Conservation (phyloP, 306 rosid species). For the Cucurbita ficifolia region DNA sequence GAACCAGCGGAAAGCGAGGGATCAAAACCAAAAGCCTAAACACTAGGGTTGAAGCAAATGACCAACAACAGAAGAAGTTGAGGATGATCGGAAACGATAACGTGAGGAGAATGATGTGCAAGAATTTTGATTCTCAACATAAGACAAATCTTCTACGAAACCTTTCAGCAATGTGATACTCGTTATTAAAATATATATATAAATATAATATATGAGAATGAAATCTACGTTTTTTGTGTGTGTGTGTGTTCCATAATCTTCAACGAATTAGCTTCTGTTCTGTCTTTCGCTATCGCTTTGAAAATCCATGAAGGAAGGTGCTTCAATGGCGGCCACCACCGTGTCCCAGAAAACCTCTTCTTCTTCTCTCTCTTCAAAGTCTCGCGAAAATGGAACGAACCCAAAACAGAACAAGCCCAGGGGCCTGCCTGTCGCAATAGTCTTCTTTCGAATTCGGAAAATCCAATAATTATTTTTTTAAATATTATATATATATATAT, state of each 20-base stretch:
- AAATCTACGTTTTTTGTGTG: slow-evolving; percentile 11
- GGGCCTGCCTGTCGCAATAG: not conserved
- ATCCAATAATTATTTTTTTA: too few relatives aligned
- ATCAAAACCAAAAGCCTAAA: slow-evolving; percentile 13
- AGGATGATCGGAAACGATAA: slow-evolving; percentile 21
- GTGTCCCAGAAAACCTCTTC: slow-evolving; percentile 12
- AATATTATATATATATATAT: too few relatives aligned
- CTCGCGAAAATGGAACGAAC: not conserved
- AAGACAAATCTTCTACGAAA: slow-evolving; percentile 38
- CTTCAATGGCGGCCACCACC: slow-evolving; percentile 53
- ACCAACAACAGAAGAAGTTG: not conserved
- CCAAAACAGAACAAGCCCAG: not conserved
- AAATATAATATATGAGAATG: not conserved
- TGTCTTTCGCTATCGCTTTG: not conserved
- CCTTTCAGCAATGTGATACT: slow-evolving; percentile 16
- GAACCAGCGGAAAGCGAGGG: not conserved
- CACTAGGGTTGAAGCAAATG: slow-evolving; percentile 1
- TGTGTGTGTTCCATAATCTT: slow-evolving; percentile 9
- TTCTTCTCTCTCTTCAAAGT: not conserved
- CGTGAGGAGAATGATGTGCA: slow-evolving; percentile 36
- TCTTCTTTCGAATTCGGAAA: not conserved
- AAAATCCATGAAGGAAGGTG: slow-evolving; percentile 17
- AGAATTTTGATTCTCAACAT: slow-evolving; percentile 11
- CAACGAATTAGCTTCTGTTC: not conserved
- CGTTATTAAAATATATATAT: not conserved